Evolutionary conservation across 1,284 basidiomycete species (phyloP), one percentile per base, ranked within the genome.

Genomic region (Malassezia cuniculi): DNA sequence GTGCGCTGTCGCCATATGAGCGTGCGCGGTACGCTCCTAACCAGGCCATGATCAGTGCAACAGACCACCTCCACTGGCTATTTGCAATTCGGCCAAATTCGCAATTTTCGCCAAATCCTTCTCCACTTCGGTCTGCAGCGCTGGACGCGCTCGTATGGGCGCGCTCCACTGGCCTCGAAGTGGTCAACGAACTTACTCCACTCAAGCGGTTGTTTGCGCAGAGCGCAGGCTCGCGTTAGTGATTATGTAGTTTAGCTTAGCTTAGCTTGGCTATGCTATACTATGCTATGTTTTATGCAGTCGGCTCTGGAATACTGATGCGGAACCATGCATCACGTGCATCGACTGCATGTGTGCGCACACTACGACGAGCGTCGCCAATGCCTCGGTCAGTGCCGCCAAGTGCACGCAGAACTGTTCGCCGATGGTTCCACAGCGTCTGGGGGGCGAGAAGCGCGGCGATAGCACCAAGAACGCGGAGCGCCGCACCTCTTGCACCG

Each of bases 371-470:
- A 3, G 43, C 36, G 29, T 66, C 63, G 31, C 64, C 63, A 14
- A 64, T 54, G 6, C 60, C 63, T 7, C 21, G 30, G 0, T 39
- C 40, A 4, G 38, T 25, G 11, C 16, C 30, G 2, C 74, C 80
- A 18, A 99, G 72, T 40, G 80, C 78, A 24, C 77, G 76, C 34
- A 94, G 68, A 7, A 94, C 82, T 0, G 64, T 68, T 1, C 73
- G 51, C 68, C 83, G 89, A 56, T 77, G 74, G 5, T 79, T 78
- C 56, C 84, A 81, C 38, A 93, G 71, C 16, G 79, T 70, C 54
- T 83, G 80, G 66, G 82, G 87, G 32, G 80, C 77, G 38, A 89
- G 76, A 17, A 78, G 74, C 33, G 71, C 74, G 0, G 85, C 85
- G 34, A 95, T 68, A 7, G 77, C 69, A 1, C 74, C 75, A 4